A percentile compares a stretch with the other conserved stretches of the same genome.
Evolutionary conservation across 345 rosid species (phyloP).

Genomic region (Salix purpurea): DNA sequence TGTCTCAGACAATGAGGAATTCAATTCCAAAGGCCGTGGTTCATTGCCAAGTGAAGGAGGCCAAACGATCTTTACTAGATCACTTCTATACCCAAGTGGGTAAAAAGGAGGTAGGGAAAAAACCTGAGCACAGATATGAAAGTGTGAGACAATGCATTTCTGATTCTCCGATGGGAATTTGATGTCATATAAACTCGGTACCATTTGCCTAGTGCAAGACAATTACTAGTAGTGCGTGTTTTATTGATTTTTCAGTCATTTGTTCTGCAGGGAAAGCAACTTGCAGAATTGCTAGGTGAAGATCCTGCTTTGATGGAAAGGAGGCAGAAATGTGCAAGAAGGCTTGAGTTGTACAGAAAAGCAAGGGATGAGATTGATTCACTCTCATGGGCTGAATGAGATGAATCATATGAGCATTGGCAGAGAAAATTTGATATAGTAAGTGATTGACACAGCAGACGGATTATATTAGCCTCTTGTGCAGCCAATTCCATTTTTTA

Average conservation of each 20-base stretch:
- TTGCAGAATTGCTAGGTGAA: slow-evolving; percentile 44
- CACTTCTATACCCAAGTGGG: slow-evolving; percentile 50
- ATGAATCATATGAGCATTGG: background rate
- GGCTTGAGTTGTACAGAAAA: slow-evolving; percentile 47
- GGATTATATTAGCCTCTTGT: background rate
- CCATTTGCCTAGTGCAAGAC: background rate
- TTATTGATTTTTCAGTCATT: background rate
- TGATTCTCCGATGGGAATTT: no score
- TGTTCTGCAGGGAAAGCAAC: slow-evolving; percentile 34
- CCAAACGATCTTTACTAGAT: slow-evolving; percentile 46
- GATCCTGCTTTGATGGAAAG: slow-evolving; percentile 50
- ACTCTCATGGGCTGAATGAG: slow-evolving; percentile 31
- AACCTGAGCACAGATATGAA: no score
- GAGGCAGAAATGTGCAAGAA: slow-evolving; percentile 42
- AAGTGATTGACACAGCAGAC: background rate
- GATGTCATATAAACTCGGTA: no score
- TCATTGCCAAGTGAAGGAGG: slow-evolving; percentile 63
- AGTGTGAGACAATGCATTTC: no score
- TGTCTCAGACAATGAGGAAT: slow-evolving; percentile 45
- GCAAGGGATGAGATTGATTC: slow-evolving; percentile 57
- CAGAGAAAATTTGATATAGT: background rate
- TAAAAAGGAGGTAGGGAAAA: slow-evolving; percentile 42
- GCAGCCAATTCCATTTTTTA: no score
- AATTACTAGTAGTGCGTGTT: background rate
- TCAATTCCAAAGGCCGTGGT: slow-evolving; percentile 67